Percentiles rank a stretch among this genome's conserved stretches.
These are phyloP conservation scores for Cicer arietinum DNA, from an alignment of 306 rosid species.

Conservation along the genomic window DNA sequence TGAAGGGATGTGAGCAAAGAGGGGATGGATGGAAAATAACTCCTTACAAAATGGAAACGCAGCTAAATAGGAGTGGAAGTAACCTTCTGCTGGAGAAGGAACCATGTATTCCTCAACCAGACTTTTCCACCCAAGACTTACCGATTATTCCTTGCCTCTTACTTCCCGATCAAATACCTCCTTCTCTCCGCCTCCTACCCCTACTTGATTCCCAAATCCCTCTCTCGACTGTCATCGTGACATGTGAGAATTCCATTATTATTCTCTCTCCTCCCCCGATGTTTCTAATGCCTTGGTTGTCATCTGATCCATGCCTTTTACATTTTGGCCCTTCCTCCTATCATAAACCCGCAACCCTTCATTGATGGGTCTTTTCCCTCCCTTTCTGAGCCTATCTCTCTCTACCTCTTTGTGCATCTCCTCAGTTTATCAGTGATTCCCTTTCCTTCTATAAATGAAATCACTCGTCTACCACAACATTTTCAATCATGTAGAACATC, in stretches of 20 bases:
- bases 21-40: neutral
- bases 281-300: neutral
- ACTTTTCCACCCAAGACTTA: too few species aligned
- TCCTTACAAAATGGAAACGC: neutral
- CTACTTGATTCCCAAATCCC: neutral
- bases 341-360: neutral
- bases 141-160: neutral
- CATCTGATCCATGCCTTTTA: neutral
- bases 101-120: too few species aligned
- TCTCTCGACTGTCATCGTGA: neutral
- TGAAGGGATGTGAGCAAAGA: neutral
- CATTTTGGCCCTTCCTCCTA: neutral
- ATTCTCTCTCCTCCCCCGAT: neutral
- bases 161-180: neutral
- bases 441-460: neutral
- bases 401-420: neutral
- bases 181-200: neutral
- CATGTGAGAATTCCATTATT: neutral
- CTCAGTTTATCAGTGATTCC: neutral
- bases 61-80: neutral
- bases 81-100: too few species aligned
- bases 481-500: neutral
- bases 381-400: neutral
- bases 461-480: neutral
- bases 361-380: too few species aligned